Evolutionary conservation across 768 basidiomycete genomes (phyloP).

Genomic region (Serendipita indica): DNA sequence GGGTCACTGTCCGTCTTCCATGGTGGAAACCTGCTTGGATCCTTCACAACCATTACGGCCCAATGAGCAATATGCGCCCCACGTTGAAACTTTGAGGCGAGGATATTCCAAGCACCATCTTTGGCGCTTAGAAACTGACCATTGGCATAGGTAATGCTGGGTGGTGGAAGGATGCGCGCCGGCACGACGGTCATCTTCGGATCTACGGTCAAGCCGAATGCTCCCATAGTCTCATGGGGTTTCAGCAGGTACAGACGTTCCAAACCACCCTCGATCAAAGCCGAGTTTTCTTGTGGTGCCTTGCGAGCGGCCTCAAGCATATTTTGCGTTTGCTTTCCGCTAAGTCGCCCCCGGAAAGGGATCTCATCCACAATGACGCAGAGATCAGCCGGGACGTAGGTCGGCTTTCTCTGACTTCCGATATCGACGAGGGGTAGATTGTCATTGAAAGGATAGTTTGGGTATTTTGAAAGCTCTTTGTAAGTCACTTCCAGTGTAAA

Average conservation of each 20-base stretch:
- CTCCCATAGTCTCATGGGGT: slow-evolving; percentile 25
- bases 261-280: slow-evolving; percentile 44
- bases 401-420: slow-evolving; percentile 29
- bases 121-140: slow-evolving; percentile 23
- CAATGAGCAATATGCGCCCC: slow-evolving; percentile 46
- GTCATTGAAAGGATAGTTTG: slow-evolving; percentile 32
- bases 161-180: slow-evolving; percentile 46
- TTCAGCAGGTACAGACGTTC: slow-evolving; percentile 31
- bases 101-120: slow-evolving; percentile 61
- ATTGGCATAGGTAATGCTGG: slow-evolving; percentile 38
- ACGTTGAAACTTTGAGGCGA: slow-evolving; percentile 44
- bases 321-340: slow-evolving; percentile 33
- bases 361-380: slow-evolving; percentile 43
- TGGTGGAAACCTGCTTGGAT: slow-evolving; percentile 29
- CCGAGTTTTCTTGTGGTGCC: slow-evolving; percentile 43
- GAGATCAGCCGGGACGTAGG: slow-evolving; percentile 51
- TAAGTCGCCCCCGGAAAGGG: slow-evolving; percentile 41
- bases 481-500: too few species aligned
- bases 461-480: slow-evolving; percentile 40
- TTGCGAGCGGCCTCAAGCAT: slow-evolving; percentile 63
- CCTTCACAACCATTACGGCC: slow-evolving; percentile 54
- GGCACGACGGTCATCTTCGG: slow-evolving; percentile 48
- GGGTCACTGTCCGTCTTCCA: slow-evolving; percentile 42
- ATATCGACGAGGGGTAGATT: slow-evolving; percentile 45
- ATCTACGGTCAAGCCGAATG: slow-evolving; percentile 45